These are phyloP conservation scores for Heritiera littoralis DNA, from an alignment of 345 rosid species.

Conservation along the genomic window DNA sequence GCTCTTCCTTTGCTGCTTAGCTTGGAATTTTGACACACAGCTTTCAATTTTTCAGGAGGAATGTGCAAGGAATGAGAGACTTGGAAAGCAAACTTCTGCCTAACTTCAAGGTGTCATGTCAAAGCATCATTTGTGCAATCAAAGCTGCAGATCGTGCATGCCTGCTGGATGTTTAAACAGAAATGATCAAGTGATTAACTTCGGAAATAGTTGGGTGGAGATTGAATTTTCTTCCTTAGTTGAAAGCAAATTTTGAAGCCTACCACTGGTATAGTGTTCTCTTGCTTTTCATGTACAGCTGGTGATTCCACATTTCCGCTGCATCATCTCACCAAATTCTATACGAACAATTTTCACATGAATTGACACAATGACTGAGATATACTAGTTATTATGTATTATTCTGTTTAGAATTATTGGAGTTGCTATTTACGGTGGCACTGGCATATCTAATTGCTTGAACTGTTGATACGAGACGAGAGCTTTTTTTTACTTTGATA, in stretches of 20 bases:
- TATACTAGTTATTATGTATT: background rate
- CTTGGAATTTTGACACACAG: background rate
- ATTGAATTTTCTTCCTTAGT: background rate
- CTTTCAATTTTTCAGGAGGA: conserved; percentile 46
- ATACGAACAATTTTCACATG: background rate
- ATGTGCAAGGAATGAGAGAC: conserved; percentile 51
- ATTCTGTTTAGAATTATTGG: background rate
- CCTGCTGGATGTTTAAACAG: background rate
- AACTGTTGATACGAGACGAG: background rate
- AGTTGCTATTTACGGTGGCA: background rate
- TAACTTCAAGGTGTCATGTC: background rate
- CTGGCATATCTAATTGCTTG: background rate
- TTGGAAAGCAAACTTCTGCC: conserved; percentile 26
- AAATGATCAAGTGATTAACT: background rate
- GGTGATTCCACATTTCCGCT: background rate
- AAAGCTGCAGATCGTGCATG: background rate
- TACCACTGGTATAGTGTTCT: background rate
- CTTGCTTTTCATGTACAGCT: background rate
- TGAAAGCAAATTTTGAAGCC: background rate
- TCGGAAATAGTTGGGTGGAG: background rate
- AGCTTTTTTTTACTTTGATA: background rate
- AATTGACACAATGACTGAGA: background rate
- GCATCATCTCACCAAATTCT: conserved; percentile 3
- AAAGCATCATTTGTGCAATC: background rate
- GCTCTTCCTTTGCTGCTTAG: background rate